A percentile compares a stretch with the other conserved stretches of the same genome.
Conservation (phyloP, 169 alveolate genomes). For the Cryptosporidium viatorum region DNA sequence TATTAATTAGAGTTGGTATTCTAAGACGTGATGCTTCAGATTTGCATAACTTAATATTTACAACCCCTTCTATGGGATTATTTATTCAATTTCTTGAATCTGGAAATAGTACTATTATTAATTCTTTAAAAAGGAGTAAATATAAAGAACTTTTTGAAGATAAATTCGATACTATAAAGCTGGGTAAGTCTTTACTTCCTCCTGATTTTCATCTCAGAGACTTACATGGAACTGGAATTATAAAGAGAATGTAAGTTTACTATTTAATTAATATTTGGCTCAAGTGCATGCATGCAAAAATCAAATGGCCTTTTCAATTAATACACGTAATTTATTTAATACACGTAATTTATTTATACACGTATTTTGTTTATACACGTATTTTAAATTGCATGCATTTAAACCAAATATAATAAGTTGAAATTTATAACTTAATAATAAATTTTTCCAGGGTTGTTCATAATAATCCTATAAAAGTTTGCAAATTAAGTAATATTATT, state of each 20-base stretch:
- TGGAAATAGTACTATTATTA: constrained; percentile 36
- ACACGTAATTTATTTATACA: too few species aligned
- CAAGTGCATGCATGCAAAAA: background rate
- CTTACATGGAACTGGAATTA: constrained; percentile 40
- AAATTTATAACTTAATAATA: too few species aligned
- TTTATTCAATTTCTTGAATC: constrained; percentile 54
- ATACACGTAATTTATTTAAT: too few species aligned
- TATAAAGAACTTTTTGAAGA: constrained; percentile 40
- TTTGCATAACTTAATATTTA: constrained; percentile 9
- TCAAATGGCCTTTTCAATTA: too few species aligned
- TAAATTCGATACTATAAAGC: constrained; percentile 9
- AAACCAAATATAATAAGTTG: background rate
- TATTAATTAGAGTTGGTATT: constrained; percentile 29
- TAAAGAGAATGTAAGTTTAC: constrained; percentile 53
- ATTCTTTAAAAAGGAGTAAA: constrained; percentile 21
- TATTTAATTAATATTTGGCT: background rate
- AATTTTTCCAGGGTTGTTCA: constrained; percentile 4
- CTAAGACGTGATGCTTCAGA: constrained; percentile 47
- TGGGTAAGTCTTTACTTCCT: constrained; percentile 41
- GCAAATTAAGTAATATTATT: constrained; percentile 14
- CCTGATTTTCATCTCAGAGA: constrained; percentile 52
- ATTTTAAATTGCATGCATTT: background rate
- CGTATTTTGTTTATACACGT: too few species aligned
- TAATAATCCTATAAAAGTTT: constrained; percentile 13
- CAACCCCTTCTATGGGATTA: constrained; percentile 58